Base-by-base conservation (phyloP, 202 grass and related monocot species). In the Carex sylvatica region DNA sequence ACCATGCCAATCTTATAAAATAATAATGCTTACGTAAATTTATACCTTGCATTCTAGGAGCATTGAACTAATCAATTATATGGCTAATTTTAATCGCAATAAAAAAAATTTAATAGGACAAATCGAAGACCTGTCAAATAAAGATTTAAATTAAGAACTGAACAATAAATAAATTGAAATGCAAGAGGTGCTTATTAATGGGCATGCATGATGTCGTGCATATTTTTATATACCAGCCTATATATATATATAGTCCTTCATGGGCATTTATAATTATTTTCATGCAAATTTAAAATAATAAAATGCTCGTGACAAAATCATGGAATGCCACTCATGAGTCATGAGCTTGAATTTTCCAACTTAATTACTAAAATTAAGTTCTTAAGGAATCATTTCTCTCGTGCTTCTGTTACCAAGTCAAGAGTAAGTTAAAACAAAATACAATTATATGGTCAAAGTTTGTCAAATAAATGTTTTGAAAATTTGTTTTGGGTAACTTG, bases 281-380 rank as follows among this genome's bases (percentile, higher is more conserved):
- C 67, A 70, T 70, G 67, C 4, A 70, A 46, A 44, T 70, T 42
- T 13, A 69, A 69, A 69, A 22, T 7, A 70, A 70, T n/a, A 7
- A 22, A 9, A 38, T 70, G 67, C 36, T 70, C 8, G 0, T 20
- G n/a, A 42, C 7, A 70, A 70, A 70, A 70, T 70, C 22, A 38
- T 70, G 67, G 67, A 20, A 13, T 44, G 66, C 36, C 67, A 70
- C 67, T 70, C 38, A 70, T 44, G 38, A 42, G 3, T 46, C 38
- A 70, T 70, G 67, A 46, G 38, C 9, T 70, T 70, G 18, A 70
- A 70, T 70, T 46, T 70, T 70, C 30, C 38, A 70, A 70, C 22
- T 46, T 44, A 44, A 70, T 70, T 70, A 70, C 9, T 9, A 38
- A 38, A 22, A 13, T 46, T 22, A 38, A 46, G 8, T 46, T 22